Evolutionary conservation across 306 rosid species (phyloP).

Genomic region (Acacia confusa): DNA sequence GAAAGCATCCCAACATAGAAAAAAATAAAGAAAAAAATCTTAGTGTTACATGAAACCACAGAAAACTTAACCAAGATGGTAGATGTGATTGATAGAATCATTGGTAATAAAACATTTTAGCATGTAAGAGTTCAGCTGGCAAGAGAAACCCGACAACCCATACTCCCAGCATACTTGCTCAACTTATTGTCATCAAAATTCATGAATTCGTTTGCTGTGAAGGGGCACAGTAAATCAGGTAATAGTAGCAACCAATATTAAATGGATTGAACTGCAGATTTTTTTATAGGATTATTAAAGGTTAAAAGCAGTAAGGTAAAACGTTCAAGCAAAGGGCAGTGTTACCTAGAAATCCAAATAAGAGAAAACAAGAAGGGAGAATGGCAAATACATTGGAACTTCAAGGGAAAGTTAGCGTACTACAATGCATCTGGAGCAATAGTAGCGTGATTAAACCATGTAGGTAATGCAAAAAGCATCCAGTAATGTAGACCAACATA

Average conservation of each 20-base stretch:
- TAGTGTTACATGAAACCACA: neutral
- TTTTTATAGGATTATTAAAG: neutral
- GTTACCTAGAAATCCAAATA: neutral
- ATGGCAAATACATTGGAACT: neutral
- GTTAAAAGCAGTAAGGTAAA: neutral
- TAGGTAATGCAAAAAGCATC: neutral
- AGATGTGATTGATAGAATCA: neutral
- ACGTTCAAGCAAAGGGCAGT: neutral
- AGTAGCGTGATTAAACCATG: neutral
- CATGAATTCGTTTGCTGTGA: neutral
- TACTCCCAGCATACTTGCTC: conserved; percentile 1
- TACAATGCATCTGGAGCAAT: conserved; percentile 6
- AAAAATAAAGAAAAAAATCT: neutral
- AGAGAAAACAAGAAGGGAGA: neutral
- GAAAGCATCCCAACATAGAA: neutral
- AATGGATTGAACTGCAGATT: neutral
- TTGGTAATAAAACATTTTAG: neutral
- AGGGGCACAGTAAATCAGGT: neutral
- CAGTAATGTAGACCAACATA: neutral
- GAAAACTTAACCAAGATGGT: conserved; percentile 12
- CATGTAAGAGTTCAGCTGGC: neutral
- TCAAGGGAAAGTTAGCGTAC: conserved; percentile 2
- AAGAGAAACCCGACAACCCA: neutral
- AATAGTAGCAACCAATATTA: neutral
- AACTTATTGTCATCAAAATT: neutral